Percentiles rank a stretch among this genome's conserved stretches.
Evolutionary conservation across 2,329 filamentous ascomycete species (phyloP).

Genomic region (Monosporascus ibericus): DNA sequence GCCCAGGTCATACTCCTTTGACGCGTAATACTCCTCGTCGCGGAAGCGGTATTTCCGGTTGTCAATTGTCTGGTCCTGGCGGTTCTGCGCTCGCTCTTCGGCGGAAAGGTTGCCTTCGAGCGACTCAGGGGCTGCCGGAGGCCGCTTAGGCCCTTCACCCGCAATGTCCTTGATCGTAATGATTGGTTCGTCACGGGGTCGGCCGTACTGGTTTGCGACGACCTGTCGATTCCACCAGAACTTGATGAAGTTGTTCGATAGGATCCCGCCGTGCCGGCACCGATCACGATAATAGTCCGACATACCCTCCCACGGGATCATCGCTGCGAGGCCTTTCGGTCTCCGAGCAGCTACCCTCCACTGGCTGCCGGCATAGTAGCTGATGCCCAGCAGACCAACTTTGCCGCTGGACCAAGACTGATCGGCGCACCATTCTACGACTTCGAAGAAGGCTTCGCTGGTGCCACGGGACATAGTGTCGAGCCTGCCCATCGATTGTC

Average conservation of each 20-base stretch:
- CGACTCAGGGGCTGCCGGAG: conserved; percentile 34
- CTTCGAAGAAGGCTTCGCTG: conserved; percentile 41
- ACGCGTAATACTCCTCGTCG: conserved; percentile 58
- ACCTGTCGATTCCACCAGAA: conserved; percentile 67
- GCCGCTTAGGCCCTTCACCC: too few species aligned
- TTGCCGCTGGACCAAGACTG: conserved; percentile 43
- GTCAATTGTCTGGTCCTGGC: conserved; percentile 40
- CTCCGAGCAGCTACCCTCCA: conserved; percentile 43
- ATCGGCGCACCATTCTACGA: conserved; percentile 42
- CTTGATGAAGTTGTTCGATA: conserved; percentile 51
- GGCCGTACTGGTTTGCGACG: conserved; percentile 62
- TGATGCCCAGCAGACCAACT: conserved; percentile 41
- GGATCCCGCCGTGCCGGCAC: conserved; percentile 55
- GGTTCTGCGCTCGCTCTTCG: conserved; percentile 43
- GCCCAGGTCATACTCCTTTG: conserved; percentile 56
- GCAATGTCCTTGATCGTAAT: too few species aligned
- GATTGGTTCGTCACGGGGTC: conserved; percentile 21
- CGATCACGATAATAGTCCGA: conserved; percentile 50
- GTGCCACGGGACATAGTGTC: conserved; percentile 45
- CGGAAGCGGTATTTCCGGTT: conserved; percentile 48
- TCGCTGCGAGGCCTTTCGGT: conserved; percentile 40
- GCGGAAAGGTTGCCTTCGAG: conserved; percentile 53
- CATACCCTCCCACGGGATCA: conserved; percentile 47
- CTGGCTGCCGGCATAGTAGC: conserved; percentile 42
- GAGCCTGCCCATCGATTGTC: conserved; percentile 40